A percentile compares a stretch with the other conserved stretches of the same genome.
phyloP scores from a whole-genome alignment of 1,139 yeast genomes.

The Hyphopichia pseudoburtonii region DNA sequence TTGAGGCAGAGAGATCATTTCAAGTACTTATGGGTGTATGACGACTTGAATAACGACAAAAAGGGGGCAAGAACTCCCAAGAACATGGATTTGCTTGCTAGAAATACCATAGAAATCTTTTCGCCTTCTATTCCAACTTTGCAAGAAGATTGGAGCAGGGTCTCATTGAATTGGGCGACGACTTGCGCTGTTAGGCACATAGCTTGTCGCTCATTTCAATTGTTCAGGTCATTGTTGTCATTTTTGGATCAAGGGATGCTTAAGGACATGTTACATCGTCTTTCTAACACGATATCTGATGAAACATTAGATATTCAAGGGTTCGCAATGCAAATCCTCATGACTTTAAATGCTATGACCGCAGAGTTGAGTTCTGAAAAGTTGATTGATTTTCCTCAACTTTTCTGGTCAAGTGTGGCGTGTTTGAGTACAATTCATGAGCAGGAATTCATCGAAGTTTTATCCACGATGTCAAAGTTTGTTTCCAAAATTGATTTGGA shows the following conservation, averaged over 20 bases:
- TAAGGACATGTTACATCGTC: constrained; percentile 88
- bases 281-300: constrained; percentile 92
- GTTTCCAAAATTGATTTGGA: constrained; percentile 85
- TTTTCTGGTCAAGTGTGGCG: constrained; percentile 96
- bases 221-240: constrained; percentile 77
- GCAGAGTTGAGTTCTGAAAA: constrained; percentile 80
- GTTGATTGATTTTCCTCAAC: constrained; percentile 83
- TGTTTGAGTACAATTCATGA: constrained; percentile 89
- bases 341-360: constrained; percentile 91
- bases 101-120: constrained; percentile 63
- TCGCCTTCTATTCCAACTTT: constrained; percentile 48
- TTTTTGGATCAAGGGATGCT: constrained; percentile 86
- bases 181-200: constrained; percentile 96
- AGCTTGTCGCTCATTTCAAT: constrained; percentile 94
- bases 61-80: constrained; percentile 86
- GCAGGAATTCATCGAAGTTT: constrained; percentile 85
- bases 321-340: constrained; percentile 92
- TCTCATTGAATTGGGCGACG: constrained; percentile 91
- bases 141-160: constrained; percentile 81
- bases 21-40: constrained; percentile 74
- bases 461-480: constrained; percentile 78
- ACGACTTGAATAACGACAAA: constrained; percentile 75
- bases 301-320: constrained; percentile 89
- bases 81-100: constrained; percentile 76
- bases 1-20: constrained; percentile 47